Conservation (phyloP, 495 filamentous ascomycete genomes). For the Penicillium taxi region DNA sequence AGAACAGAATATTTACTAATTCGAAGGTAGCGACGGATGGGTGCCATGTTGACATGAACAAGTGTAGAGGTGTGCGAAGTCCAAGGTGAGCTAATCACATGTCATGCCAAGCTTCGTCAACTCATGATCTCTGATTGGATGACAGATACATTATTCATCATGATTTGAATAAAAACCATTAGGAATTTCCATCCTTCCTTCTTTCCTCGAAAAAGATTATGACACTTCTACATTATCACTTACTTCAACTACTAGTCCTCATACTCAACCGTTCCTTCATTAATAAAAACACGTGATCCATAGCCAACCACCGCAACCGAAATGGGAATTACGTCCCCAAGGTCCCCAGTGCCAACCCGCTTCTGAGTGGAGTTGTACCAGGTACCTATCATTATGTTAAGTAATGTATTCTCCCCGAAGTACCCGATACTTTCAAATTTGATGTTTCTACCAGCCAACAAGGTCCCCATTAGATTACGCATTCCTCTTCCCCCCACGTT, state of each 20-base stretch:
- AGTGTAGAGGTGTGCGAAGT: slow-evolving; percentile 4
- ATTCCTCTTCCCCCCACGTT: too few species aligned
- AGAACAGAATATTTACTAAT: slow-evolving; percentile 86
- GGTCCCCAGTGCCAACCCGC: slow-evolving; percentile 31
- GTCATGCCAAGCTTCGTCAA: slow-evolving; percentile 3
- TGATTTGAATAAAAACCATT: too few species aligned
- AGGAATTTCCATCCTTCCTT: too few species aligned
- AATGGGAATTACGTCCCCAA: slow-evolving; percentile 28
- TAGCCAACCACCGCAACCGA: slow-evolving; percentile 11
- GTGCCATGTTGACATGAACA: slow-evolving; percentile 64
- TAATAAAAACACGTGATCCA: slow-evolving; percentile 13
- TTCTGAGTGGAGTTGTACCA: slow-evolving; percentile 5
- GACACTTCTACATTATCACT: too few species aligned
- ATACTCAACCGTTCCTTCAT: too few species aligned
- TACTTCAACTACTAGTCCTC: too few species aligned
- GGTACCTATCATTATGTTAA: slow-evolving; percentile 6
- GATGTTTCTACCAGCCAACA: slow-evolving; percentile 20
- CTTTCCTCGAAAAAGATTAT: too few species aligned
- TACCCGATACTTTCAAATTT: slow-evolving; percentile 14
- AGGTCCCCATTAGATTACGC: slow-evolving; percentile 25
- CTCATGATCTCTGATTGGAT: slow-evolving; percentile 5
- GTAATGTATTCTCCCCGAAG: background rate
- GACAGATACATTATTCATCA: too few species aligned
- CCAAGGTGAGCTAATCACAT: slow-evolving; percentile 3
- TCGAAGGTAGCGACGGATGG: slow-evolving; percentile 72